Evolutionary conservation across 306 rosid genomes (phyloP), one percentile per base, ranked within the genome.

Genomic region (Amphicarpaea edgeworthii): DNA sequence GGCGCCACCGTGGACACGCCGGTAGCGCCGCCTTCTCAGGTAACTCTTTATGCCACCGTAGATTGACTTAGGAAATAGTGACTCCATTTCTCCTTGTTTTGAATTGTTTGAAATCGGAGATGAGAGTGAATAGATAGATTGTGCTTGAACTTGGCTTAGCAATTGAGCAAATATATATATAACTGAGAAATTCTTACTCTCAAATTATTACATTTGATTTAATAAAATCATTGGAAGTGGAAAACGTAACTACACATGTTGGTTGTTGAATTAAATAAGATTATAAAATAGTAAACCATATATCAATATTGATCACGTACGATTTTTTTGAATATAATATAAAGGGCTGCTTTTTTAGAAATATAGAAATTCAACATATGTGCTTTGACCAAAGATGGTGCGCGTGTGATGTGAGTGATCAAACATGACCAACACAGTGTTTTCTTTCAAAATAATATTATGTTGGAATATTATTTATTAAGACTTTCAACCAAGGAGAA

Each of bases 21-120:
- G 83, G 74, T 89, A 83, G 16, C 65, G 69, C 75, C 85, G 79
- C 65, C 85, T 55, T 17, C 89, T 75, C 77, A 79, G 30, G 28
- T 11, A 68, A 41, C 83, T 70, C 58, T 67, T 84, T 12, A 82
- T 19, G 77, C 72, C 70, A 4, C 83, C 68, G 3, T 67, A 53
- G 10, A 14, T 64, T 40, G 32, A 8, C 49, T 38, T 63, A 1
- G 89, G 79, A 46, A 85, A 51, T 11, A 87, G 78, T 34, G 80
- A 51, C 6, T 81, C 81, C 11, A 9, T 51, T 62, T 88, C 88
- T 88, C 88, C 81, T 78, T 82, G 5, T 28, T 62, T 38, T 8
- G 4, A 62, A 34, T 51, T 34, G 28, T 53, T 65, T n/a, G 19
- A 38, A 51, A 21, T 63, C 49, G 63, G 24, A 46, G 38, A 12